A percentile compares a stretch with the other conserved stretches of the same genome.
Evolutionary conservation across 371 early-diverging fungal genomes (phyloP).

Genomic region (Synchytrium microbalum): DNA sequence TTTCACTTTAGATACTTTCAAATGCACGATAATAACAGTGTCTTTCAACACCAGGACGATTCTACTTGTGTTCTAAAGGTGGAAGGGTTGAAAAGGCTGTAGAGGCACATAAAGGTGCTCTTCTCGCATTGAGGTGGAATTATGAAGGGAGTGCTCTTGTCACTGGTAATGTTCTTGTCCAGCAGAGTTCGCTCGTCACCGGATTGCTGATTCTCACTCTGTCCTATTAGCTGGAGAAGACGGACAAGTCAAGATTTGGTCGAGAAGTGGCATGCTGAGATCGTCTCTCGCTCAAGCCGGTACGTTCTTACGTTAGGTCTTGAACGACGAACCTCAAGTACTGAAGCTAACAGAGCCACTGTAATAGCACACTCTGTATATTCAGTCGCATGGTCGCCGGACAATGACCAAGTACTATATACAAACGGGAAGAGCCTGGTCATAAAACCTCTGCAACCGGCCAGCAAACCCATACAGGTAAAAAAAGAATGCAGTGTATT

Average conservation of each 20-base stretch:
- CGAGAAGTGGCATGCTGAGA: slow-evolving; percentile 48
- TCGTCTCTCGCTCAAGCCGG: slow-evolving; percentile 33
- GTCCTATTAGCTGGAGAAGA: slow-evolving; percentile 41
- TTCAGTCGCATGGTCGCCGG: slow-evolving; percentile 41
- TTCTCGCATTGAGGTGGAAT: slow-evolving; percentile 40
- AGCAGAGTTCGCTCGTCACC: neutral
- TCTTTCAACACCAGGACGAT: slow-evolving; percentile 13
- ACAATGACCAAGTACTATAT: slow-evolving; percentile 38
- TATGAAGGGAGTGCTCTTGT: slow-evolving; percentile 41
- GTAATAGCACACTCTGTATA: slow-evolving; percentile 40
- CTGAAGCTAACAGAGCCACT: slow-evolving; percentile 17
- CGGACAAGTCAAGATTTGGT: slow-evolving; percentile 46
- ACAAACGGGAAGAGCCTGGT: slow-evolving; percentile 40
- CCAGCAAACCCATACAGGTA: slow-evolving; percentile 39
- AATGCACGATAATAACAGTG: too few species aligned
- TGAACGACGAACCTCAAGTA: slow-evolving; percentile 3
- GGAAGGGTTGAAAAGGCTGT: slow-evolving; percentile 43
- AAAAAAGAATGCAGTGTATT: too few species aligned
- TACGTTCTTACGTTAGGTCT: slow-evolving; percentile 1
- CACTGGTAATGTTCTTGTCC: slow-evolving; percentile 23
- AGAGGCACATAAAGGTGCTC: slow-evolving; percentile 48
- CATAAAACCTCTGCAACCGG: slow-evolving; percentile 44
- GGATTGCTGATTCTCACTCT: neutral
- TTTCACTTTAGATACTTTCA: too few species aligned
- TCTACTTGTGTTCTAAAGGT: slow-evolving; percentile 35